Conservation (phyloP, 305 asterid species). For the Coffea humblotiana region DNA sequence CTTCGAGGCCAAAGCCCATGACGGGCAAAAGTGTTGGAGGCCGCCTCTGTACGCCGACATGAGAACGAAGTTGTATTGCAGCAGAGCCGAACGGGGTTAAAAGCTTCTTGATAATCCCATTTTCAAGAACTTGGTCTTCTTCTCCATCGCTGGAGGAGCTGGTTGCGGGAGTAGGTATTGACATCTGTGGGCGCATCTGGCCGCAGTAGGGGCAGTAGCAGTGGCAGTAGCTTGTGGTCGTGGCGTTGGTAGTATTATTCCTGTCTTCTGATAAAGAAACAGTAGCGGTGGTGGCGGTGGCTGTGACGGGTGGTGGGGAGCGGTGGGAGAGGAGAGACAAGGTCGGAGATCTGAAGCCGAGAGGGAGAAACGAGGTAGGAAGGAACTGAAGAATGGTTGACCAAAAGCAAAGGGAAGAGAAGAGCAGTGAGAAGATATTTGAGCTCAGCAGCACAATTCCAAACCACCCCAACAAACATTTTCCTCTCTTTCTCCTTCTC, state of each 20-base stretch:
- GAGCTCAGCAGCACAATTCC: conserved; percentile 75
- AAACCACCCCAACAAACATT: conserved; percentile 63
- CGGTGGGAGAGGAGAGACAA: conserved; percentile 40
- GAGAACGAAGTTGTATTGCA: conserved; percentile 52
- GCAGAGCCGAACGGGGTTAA: conserved; percentile 56
- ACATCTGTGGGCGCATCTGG: neutral
- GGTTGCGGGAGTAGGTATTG: neutral
- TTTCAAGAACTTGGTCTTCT: conserved; percentile 21
- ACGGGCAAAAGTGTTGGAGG: conserved; percentile 55
- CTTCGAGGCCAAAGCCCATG: conserved; percentile 62
- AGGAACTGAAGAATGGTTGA: conserved; percentile 58
- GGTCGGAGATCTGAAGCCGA: conserved; percentile 57
- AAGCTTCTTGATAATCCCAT: conserved; percentile 46
- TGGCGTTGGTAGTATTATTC: neutral
- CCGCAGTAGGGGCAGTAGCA: neutral
- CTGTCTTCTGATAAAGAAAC: neutral
- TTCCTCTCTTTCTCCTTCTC: conserved; percentile 43
- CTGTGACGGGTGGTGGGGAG: neutral
- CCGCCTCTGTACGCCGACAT: conserved; percentile 86
- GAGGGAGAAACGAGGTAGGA: conserved; percentile 52
- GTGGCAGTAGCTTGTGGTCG: neutral
- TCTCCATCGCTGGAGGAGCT: conserved; percentile 2
- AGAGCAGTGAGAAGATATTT: conserved; percentile 57
- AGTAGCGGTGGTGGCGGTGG: neutral
- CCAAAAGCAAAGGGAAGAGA: conserved; percentile 51